Evolutionary conservation across 495 filamentous ascomycete species (phyloP).

Genomic region (Aspergillus leporis): DNA sequence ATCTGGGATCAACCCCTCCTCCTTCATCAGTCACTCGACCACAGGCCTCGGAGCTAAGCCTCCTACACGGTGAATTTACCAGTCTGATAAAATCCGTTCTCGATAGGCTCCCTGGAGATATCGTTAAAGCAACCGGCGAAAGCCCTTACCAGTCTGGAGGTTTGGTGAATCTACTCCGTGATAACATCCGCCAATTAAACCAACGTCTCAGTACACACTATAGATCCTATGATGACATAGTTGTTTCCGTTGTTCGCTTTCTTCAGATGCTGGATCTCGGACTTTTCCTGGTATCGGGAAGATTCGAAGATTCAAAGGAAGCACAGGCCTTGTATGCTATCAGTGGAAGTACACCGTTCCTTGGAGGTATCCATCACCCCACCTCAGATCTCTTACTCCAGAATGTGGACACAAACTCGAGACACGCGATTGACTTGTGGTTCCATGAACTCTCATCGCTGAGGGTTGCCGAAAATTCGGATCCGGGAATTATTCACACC

Average conservation of each 20-base stretch:
- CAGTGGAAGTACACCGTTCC: slow-evolving; percentile 60
- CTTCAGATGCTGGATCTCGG: slow-evolving; percentile 79
- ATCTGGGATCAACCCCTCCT: slow-evolving; percentile 61
- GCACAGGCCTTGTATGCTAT: slow-evolving; percentile 38
- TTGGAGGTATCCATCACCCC: slow-evolving; percentile 49
- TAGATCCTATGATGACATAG: slow-evolving; percentile 80
- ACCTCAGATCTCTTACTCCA: slow-evolving; percentile 18
- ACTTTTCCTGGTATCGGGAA: slow-evolving; percentile 56
- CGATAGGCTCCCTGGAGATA: slow-evolving; percentile 50
- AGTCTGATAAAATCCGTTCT: slow-evolving; percentile 71
- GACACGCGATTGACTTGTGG: slow-evolving; percentile 46
- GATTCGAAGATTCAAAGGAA: slow-evolving; percentile 22
- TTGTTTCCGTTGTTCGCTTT: slow-evolving; percentile 74
- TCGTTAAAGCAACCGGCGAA: slow-evolving; percentile 24
- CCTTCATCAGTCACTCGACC: slow-evolving; percentile 75
- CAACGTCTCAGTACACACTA: slow-evolving; percentile 64
- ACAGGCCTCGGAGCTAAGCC: slow-evolving; percentile 58
- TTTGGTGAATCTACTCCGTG: slow-evolving; percentile 58
- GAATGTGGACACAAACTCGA: slow-evolving; percentile 25
- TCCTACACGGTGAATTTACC: slow-evolving; percentile 80
- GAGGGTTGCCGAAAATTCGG: slow-evolving; percentile 35
- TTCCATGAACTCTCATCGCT: slow-evolving; percentile 46
- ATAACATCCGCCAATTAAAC: slow-evolving; percentile 70
- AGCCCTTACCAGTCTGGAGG: slow-evolving; percentile 24
- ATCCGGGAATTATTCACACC: slow-evolving; percentile 33